Conservation (phyloP, 1,139 yeast species). For the Scheffersomyces parashehatae region DNA sequence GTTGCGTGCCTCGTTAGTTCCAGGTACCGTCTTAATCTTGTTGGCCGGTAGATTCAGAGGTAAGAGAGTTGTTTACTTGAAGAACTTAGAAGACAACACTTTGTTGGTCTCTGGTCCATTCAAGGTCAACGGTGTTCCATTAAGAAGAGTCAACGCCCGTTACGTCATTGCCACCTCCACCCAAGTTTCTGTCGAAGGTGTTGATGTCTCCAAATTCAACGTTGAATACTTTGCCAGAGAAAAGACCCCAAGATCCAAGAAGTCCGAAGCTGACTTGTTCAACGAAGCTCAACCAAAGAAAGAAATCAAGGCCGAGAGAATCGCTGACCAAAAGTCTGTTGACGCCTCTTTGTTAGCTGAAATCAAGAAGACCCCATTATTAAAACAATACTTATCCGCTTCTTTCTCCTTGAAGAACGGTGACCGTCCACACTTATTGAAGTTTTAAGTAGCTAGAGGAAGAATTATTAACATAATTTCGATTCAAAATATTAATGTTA, state of each 20-base stretch:
- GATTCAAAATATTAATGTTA: conserved; percentile 7
- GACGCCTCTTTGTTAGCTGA: conserved; percentile 93
- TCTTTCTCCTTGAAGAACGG: conserved; percentile 97
- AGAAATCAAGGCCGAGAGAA: conserved; percentile 90
- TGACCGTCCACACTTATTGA: conserved; percentile 98
- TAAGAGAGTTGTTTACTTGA: conserved; percentile 98
- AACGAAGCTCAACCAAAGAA: conserved; percentile 85
- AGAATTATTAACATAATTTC: conserved; percentile 7
- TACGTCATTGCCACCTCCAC: conserved; percentile 99
- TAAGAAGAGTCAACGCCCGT: conserved; percentile 98
- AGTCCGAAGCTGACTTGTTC: conserved; percentile 95
- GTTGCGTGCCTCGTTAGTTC: conserved; percentile 95
- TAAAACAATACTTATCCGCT: conserved; percentile 96
- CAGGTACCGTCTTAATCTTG: conserved; percentile 97
- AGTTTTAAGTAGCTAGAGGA: conserved; percentile 62
- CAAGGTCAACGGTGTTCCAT: conserved; percentile 99
- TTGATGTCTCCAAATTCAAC: conserved; percentile 89
- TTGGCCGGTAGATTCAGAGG: conserved; percentile 99
- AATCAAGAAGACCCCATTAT: conserved; percentile 97
- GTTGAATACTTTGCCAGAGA: conserved; percentile 98
- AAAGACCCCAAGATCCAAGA: conserved; percentile 73
- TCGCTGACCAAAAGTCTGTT: conserved; percentile 96
- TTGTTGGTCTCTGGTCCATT: conserved; percentile 98
- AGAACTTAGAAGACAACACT: conserved; percentile 98
- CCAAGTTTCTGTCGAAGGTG: conserved; percentile 74